phyloP scores from a whole-genome alignment of 371 early-diverging fungal genomes.

The Dichotomocladium elegans region DNA sequence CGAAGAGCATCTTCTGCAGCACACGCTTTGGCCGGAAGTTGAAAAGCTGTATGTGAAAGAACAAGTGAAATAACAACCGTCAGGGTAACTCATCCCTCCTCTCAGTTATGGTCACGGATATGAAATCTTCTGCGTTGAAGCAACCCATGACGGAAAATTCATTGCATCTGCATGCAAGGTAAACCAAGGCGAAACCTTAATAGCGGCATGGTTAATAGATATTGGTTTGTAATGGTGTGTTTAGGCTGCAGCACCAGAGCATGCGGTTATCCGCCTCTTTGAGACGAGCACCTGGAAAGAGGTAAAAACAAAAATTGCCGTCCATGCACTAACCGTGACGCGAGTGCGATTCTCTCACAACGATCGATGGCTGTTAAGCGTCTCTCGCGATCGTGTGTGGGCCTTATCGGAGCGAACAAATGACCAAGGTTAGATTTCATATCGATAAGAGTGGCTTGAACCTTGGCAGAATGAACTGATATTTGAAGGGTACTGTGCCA shows the following conservation, averaged over 20 bases:
- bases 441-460: neutral
- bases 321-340: slow-evolving; percentile 89
- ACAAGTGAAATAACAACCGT: too few species aligned
- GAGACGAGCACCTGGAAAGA: slow-evolving; percentile 73
- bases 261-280: slow-evolving; percentile 77
- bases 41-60: slow-evolving; percentile 81
- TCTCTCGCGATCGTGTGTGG: slow-evolving; percentile 91
- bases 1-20: slow-evolving; percentile 84
- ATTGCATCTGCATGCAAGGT: slow-evolving; percentile 86
- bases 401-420: slow-evolving; percentile 62
- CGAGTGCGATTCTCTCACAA: slow-evolving; percentile 73
- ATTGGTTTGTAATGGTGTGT: neutral
- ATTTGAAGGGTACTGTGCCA: too few species aligned
- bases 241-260: slow-evolving; percentile 69
- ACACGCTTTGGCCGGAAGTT: slow-evolving; percentile 96
- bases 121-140: slow-evolving; percentile 79
- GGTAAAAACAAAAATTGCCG: slow-evolving; percentile 49
- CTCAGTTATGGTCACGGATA: slow-evolving; percentile 86
- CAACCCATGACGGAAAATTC: slow-evolving; percentile 63
- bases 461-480: neutral
- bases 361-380: slow-evolving; percentile 71
- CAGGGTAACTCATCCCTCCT: too few species aligned
- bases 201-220: neutral
- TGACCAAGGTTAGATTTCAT: neutral
- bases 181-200: neutral